phyloP scores from a whole-genome alignment of 768 basidiomycete genomes.

The Russula abietina region DNA sequence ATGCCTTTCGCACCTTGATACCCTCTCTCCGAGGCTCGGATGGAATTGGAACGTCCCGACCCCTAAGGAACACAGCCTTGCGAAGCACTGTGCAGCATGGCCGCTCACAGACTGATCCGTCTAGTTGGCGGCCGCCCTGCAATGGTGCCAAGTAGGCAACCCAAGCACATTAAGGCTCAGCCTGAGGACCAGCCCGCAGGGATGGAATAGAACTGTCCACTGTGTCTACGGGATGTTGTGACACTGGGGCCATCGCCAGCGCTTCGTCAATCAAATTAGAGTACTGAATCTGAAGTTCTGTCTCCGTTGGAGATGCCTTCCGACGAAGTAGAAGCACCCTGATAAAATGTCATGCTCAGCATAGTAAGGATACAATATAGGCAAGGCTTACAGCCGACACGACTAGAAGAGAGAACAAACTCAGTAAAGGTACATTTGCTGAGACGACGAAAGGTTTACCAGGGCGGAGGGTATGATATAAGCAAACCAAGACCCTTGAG shows the following conservation, averaged over 20 bases:
- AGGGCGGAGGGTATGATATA: constrained; percentile 20
- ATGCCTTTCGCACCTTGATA: constrained; percentile 16
- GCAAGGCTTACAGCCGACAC: constrained; percentile 17
- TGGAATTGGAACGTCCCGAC: background rate
- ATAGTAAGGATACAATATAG: background rate
- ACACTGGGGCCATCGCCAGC: constrained; percentile 12
- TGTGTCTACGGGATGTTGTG: background rate
- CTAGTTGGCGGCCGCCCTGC: constrained; percentile 1
- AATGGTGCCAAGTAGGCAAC: constrained; percentile 5
- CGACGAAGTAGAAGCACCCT: constrained; percentile 24
- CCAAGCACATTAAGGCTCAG: background rate
- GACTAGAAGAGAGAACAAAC: constrained; percentile 1
- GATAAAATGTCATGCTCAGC: background rate
- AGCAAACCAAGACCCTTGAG: constrained; percentile 22
- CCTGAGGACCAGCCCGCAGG: background rate
- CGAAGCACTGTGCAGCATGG: constrained; percentile 1
- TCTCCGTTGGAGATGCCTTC: constrained; percentile 18
- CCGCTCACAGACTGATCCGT: background rate
- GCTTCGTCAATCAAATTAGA: constrained; percentile 18
- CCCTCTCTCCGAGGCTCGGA: background rate
- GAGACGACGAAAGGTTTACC: constrained; percentile 6
- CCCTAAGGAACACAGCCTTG: background rate
- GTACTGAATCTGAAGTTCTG: constrained; percentile 3
- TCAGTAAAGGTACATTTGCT: background rate
- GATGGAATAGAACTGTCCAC: background rate